These are phyloP conservation scores for Aspergillus awamori DNA, from an alignment of 2,329 filamentous ascomycete genomes.

Conservation along the genomic window DNA sequence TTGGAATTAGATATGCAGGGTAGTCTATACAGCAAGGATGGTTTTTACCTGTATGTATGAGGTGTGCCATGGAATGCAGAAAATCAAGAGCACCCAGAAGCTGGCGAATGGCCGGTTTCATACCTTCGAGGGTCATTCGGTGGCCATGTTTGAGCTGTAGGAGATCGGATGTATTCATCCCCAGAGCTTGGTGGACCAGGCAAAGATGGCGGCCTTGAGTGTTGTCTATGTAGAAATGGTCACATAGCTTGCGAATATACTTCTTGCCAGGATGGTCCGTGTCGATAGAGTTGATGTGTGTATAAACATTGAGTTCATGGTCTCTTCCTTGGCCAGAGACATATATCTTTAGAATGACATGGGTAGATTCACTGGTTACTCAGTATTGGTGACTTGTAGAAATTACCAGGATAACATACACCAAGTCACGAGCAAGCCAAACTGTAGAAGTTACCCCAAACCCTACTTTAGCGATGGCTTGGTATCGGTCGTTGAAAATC, in stretches of 20 bases:
- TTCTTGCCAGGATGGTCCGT: constrained; percentile 21
- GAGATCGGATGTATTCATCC: constrained; percentile 17
- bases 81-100: constrained; percentile 16
- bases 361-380: background rate
- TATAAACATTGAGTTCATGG: constrained; percentile 23
- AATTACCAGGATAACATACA: background rate
- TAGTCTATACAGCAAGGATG: background rate
- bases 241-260: constrained; percentile 23
- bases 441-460: background rate
- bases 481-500: background rate
- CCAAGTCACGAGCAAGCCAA: background rate
- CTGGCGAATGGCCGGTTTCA: constrained; percentile 17
- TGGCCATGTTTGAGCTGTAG: constrained; percentile 1
- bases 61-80: background rate
- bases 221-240: constrained; percentile 22
- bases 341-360: constrained; percentile 26
- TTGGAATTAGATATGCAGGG: background rate
- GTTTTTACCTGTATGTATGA: background rate
- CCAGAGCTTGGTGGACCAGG: constrained; percentile 27
- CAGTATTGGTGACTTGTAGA: background rate
- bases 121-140: constrained; percentile 11
- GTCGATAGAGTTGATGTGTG: constrained; percentile 19
- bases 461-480: background rate
- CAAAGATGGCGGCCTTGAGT: constrained; percentile 24
- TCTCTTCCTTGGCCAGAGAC: constrained; percentile 11